Base-by-base conservation (phyloP, 371 early-diverging fungal species). In the Nematocida homosporus region DNA sequence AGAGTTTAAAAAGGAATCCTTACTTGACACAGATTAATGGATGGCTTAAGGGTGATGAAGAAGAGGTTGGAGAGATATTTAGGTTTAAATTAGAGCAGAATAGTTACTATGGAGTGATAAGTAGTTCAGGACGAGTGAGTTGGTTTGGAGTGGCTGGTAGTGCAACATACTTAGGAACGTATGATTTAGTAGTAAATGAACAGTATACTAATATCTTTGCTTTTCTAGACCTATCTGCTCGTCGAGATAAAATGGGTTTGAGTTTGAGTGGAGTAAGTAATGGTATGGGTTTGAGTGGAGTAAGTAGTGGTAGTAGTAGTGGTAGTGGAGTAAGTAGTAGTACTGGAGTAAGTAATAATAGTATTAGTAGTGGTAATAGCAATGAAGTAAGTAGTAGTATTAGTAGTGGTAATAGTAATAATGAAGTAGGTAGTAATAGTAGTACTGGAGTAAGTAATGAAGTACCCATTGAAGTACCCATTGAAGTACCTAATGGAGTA, bases 1-100 rank as follows among this genome's bases (percentile, higher is more conserved):
- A 68, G 8, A 60, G 10, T 2, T n/a, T 42, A 5, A 72, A 72
- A 61, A 72, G 63, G 41, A 72, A 72, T 51, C 75, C 56, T 52
- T 72, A 63, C 50, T 3, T 61, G 6, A 59, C 32, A 2, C 25
- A 57, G 4, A 59, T 72, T 16, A 61, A 44, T 41, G 60, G 75
- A 29, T 52, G 42, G 32, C 32, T 60, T 18, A 13, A 23, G 23
- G 18, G n/a, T 35, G 63, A 72, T 20, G 38, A 56, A 68, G n/a
- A 8, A 18, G 23, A 23, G 20, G 8, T 72, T 18, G 52, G 75
- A 8, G 48, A 53, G 20, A 51, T 61, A 20, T 61, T 47, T 30
- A 59, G 61, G n/a, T 27, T 42, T 5, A 2, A 25, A n/a, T 8
- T 23, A 4, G 37, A 72, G 18, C 27, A 18, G 18, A 20, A 52